A percentile compares a stretch with the other conserved stretches of the same genome.
Evolutionary conservation across 345 rosid species (phyloP).

Genomic region (Mercurialis annua): DNA sequence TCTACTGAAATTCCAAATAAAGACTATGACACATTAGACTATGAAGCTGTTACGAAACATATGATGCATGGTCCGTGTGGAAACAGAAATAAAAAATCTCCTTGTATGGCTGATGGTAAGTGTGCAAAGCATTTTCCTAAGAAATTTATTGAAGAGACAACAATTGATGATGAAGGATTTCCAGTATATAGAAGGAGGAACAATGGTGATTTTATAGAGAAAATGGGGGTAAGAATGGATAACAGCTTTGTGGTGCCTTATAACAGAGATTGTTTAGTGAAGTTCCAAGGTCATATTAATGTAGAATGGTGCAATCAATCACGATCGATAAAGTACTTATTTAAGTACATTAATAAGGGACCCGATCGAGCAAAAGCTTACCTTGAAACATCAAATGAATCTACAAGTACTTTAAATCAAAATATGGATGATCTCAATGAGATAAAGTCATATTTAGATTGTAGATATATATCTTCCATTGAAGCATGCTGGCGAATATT

Average conservation of each 20-base stretch:
- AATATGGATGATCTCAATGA: not conserved
- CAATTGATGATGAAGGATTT: constrained; percentile 4
- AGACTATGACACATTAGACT: not conserved
- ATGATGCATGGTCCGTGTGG: constrained; percentile 17
- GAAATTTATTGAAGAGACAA: not conserved
- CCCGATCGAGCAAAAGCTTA: not conserved
- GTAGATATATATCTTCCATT: not conserved
- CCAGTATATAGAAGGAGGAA: not conserved
- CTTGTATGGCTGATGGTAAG: not conserved
- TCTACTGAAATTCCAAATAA: not conserved
- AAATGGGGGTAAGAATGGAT: not conserved
- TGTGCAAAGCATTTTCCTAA: not conserved
- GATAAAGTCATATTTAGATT: constrained; percentile 5
- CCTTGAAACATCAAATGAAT: too few species aligned
- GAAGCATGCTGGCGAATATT: constrained; percentile 20
- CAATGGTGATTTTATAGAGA: not conserved
- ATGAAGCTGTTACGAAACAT: not conserved
- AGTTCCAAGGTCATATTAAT: constrained; percentile 13
- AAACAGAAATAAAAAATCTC: too few species aligned
- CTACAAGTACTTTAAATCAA: too few species aligned
- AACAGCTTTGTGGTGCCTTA: constrained; percentile 9
- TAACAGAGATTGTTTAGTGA: not conserved
- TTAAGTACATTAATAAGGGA: constrained; percentile 4
- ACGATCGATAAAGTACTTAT: not conserved
- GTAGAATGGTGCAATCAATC: not conserved